Evolutionary conservation across 306 rosid species (phyloP).

Genomic region (Citrullus colocynthis): DNA sequence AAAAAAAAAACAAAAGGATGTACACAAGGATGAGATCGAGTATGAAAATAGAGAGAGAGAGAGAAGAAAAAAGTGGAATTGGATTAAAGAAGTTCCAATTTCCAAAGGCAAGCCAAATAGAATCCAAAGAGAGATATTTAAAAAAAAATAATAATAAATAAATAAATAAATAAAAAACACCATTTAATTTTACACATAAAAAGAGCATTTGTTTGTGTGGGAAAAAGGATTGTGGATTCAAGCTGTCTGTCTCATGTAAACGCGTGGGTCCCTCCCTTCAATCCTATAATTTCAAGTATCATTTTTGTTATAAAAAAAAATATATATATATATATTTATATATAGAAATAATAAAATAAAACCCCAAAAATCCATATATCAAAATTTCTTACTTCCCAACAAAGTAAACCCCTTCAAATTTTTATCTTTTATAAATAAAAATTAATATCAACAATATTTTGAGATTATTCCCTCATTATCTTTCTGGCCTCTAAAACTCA

Average conservation of each 20-base stretch:
- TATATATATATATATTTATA: not conserved
- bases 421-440: too few species aligned
- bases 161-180: not conserved
- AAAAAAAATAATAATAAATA: not conserved
- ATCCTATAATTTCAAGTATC: conserved; percentile 5
- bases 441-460: not conserved
- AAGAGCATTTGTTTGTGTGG: not conserved
- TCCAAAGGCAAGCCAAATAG: conserved; percentile 23
- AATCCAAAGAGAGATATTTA: conserved; percentile 39
- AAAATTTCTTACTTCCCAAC: conserved; percentile 28
- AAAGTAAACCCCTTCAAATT: conserved; percentile 41
- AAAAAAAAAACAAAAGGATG: not conserved
- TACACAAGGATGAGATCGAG: not conserved
- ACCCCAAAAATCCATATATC: not conserved
- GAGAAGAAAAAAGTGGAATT: not conserved
- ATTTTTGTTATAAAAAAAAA: not conserved
- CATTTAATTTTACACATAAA: not conserved
- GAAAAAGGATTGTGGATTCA: conserved; percentile 18
- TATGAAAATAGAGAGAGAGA: not conserved
- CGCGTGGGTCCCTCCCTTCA: conserved; percentile 21
- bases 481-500: not conserved
- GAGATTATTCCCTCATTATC: not conserved
- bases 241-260: conserved; percentile 32
- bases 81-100: conserved; percentile 29
- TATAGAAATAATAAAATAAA: not conserved